Base-by-base conservation (phyloP, 192 early-diverging fungal genomes). In the Paraglomus occultum region DNA sequence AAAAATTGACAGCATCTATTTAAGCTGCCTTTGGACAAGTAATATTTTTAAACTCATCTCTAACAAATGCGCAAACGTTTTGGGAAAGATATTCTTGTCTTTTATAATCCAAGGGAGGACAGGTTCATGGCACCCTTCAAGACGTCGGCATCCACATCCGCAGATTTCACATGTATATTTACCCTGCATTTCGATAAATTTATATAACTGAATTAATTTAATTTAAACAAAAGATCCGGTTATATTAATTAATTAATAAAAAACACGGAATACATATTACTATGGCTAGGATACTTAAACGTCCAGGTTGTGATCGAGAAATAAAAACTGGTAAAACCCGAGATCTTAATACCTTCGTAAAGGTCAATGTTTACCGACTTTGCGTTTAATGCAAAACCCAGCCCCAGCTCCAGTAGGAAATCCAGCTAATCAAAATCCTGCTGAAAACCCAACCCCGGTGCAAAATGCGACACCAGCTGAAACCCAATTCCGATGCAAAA, bases 161-260 rank as follows among this genome's bases (percentile, higher is more conserved):
- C 31, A 31, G 3, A 31, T 3, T 31, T 31, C 9, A 4, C 54
- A 57, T 10, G 18, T 57, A 57, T 57, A 57, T 57, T 57, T 7
- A 5, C 1, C 6, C 31, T 4, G 54, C 51, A 57, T 57, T 57
- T 22, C 18, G 54, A 57, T 57, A 57, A 57, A 57, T 57, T 20
- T 20, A 53, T 22, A 20, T 53, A 6, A 53, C 15, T 22, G 23
- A 57, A 57, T 57, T 57, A 57, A 57, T 57, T 15, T 53, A 20
- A 15, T 53, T 6, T 53, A 53, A 57, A 57, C 31, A 31, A 31
- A 31, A 31, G 54, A 20, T n/a, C 31, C 6, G n/a, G n/a, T 57
- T 57, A 57, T 57, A 57, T n/a, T 57, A 57, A 57, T 57, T n/a
- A n/a, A n/a, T n/a, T n/a, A n/a, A n/a, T n/a, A n/a, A 57, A 22